These are phyloP conservation scores for Cyclotella distinguenda DNA, from an alignment of 108 stramenopile species.

Conservation along the genomic window DNA sequence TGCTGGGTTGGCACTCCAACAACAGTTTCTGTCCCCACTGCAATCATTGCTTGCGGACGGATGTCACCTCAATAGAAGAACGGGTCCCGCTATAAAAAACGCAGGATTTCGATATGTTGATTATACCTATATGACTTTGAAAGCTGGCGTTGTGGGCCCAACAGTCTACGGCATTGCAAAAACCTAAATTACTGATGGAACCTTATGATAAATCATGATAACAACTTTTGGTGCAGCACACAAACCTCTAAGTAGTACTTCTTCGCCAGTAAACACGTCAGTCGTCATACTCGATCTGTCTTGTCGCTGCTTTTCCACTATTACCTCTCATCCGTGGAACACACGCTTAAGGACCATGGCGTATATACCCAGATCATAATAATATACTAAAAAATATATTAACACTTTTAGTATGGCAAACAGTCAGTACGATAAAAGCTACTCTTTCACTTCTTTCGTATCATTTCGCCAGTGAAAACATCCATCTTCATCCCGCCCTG, in stretches of 20 bases:
- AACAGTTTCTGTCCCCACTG: constrained; percentile 59
- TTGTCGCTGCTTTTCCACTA: too few relatives aligned
- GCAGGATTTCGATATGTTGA: constrained; percentile 39
- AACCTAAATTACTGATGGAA: constrained; percentile 8
- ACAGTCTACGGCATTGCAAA: constrained; percentile 48
- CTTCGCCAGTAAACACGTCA: too few relatives aligned
- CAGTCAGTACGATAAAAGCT: neutral
- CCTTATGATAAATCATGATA: neutral
- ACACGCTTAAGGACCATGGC: too few relatives aligned
- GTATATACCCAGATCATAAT: too few relatives aligned
- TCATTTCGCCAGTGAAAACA: constrained; percentile 83
- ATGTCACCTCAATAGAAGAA: constrained; percentile 80
- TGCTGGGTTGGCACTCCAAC: constrained; percentile 52
- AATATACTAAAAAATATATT: too few relatives aligned
- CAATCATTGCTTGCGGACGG: constrained; percentile 77
- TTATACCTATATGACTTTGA: constrained; percentile 31
- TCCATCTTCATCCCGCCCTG: constrained; percentile 72
- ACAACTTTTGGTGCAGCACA: neutral
- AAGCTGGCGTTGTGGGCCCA: constrained; percentile 30
- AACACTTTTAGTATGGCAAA: too few relatives aligned
- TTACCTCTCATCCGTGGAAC: too few relatives aligned
- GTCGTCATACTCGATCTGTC: too few relatives aligned
- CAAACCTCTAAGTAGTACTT: too few relatives aligned
- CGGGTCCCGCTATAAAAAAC: constrained; percentile 49
- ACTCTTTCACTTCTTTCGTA: constrained; percentile 1